phyloP scores from a whole-genome alignment of 2,329 filamentous ascomycete genomes.

The Aspergillus neotritici region DNA sequence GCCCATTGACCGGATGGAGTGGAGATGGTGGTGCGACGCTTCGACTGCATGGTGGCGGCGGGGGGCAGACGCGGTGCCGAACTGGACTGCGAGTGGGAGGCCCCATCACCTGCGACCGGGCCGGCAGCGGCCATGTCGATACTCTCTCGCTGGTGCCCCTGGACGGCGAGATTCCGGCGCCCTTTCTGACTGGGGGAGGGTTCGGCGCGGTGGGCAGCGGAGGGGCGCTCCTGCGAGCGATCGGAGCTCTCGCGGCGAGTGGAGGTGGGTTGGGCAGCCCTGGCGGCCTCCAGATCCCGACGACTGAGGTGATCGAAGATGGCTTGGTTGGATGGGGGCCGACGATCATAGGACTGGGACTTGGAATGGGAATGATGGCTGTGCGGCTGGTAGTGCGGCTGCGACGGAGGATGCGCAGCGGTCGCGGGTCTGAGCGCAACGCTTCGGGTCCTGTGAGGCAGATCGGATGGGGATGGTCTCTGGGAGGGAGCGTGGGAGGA shows the following conservation, averaged over 20 bases:
- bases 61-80: slow-evolving; percentile 26
- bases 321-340: slow-evolving; percentile 43
- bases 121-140: slow-evolving; percentile 44
- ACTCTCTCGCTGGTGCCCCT: slow-evolving; percentile 39
- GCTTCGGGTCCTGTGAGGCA: slow-evolving; percentile 44
- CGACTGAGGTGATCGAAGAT: slow-evolving; percentile 52
- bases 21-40: slow-evolving; percentile 73
- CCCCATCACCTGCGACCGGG: slow-evolving; percentile 50
- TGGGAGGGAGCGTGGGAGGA: slow-evolving; percentile 42
- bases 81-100: slow-evolving; percentile 47
- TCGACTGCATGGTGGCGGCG: slow-evolving; percentile 36
- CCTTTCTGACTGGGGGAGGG: slow-evolving; percentile 42
- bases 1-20: slow-evolving; percentile 90
- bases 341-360: slow-evolving; percentile 41
- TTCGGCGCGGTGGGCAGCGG: slow-evolving; percentile 49
- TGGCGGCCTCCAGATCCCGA: slow-evolving; percentile 68
- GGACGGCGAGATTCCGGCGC: slow-evolving; percentile 36
- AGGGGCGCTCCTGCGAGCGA: slow-evolving; percentile 41
- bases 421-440: slow-evolving; percentile 39
- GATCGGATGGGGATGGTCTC: slow-evolving; percentile 36
- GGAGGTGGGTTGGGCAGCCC: slow-evolving; percentile 53
- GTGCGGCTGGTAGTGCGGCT: slow-evolving; percentile 26
- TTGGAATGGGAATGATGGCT: slow-evolving; percentile 33
- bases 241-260: slow-evolving; percentile 63
- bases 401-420: slow-evolving; percentile 31